Base-by-base conservation (phyloP, 2,329 filamentous ascomycete species). In the Diaporthe sp. region DNA sequence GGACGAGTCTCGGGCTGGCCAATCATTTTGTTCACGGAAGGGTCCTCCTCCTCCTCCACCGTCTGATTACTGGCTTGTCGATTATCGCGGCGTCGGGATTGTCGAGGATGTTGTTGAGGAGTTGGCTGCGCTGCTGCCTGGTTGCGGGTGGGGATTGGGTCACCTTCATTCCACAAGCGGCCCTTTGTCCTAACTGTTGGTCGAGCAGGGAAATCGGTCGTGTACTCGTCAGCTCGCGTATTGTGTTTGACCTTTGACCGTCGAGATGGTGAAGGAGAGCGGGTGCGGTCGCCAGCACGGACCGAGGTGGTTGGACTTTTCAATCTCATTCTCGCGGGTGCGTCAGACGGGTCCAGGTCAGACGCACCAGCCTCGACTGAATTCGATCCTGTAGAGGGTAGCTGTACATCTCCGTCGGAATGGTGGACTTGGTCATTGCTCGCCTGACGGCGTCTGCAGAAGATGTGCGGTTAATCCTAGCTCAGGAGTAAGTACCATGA, bases 1-100 rank as follows among this genome's bases (percentile, higher is more conserved):
- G 91, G 89, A 0, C 92, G 85, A 0, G 92, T 94, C 69, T 92
- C 89, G 0, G 90, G 91, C 78, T 95, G 90, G 13, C 81, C 79
- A 19, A 82, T 78, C 28, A 81, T 69, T 10, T 73, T 59, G 74
- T 77, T 25, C 25, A 74, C 74, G 1, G 71, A 75, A 12, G 55
- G 37, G 9, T 79, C 77, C 5, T 81, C 79, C 8, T 81, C 79
- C 8, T 76, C 74, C 2, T 75, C 73, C 7, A 8, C 37, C 2
- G 61, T 7, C 25, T 68, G 75, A 22, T 22, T 59, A 13, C 17
- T 37, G 12, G 8, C 34, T 42, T 25, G 61, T 55, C 46, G 67
- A 9, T 37, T 37, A 9, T 37, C 34, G 34, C 34, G 8, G 5
- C 42, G 61, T 1, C 71, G 71, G 8, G 68, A 49, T 13, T 12